These are phyloP conservation scores for Amaranthus tricolor DNA, from an alignment of 179 eudicot genomes.

Conservation along the genomic window DNA sequence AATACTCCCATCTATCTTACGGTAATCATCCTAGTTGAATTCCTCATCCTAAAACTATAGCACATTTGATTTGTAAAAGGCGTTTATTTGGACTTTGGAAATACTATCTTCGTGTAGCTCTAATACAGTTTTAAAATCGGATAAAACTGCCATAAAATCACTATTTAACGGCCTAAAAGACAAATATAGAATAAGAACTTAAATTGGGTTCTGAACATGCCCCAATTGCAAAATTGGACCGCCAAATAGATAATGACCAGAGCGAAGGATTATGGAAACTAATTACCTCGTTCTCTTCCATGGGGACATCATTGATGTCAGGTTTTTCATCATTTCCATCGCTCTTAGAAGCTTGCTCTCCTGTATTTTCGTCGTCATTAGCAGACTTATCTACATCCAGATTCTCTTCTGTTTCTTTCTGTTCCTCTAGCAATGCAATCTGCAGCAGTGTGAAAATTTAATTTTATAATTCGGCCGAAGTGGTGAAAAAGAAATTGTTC, in stretches of 20 bases:
- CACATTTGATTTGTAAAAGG: background rate
- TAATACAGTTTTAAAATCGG: too few species aligned
- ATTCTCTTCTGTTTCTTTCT: constrained; percentile 49
- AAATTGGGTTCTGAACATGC: too few species aligned
- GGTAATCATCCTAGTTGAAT: background rate
- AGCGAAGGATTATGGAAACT: background rate
- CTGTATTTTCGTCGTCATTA: constrained; percentile 35
- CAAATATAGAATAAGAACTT: too few species aligned
- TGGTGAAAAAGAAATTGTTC: background rate
- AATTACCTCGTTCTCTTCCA: constrained; percentile 49
- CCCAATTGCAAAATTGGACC: too few species aligned
- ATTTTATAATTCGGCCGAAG: background rate
- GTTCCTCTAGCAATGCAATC: constrained; percentile 80
- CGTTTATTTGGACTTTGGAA: background rate
- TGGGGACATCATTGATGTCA: constrained; percentile 78
- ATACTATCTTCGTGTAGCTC: background rate
- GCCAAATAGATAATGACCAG: too few species aligned
- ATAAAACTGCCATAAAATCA: too few species aligned
- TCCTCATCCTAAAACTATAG: background rate
- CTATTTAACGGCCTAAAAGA: too few species aligned
- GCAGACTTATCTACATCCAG: constrained; percentile 53
- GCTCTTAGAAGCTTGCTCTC: constrained; percentile 39
- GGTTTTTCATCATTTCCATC: constrained; percentile 47
- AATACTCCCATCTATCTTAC: background rate
- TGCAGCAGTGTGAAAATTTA: constrained; percentile 22